Percentiles rank a stretch among this genome's conserved stretches.
phyloP scores from a whole-genome alignment of 2,329 filamentous ascomycete genomes.

The Corniculantispora saksenae region DNA sequence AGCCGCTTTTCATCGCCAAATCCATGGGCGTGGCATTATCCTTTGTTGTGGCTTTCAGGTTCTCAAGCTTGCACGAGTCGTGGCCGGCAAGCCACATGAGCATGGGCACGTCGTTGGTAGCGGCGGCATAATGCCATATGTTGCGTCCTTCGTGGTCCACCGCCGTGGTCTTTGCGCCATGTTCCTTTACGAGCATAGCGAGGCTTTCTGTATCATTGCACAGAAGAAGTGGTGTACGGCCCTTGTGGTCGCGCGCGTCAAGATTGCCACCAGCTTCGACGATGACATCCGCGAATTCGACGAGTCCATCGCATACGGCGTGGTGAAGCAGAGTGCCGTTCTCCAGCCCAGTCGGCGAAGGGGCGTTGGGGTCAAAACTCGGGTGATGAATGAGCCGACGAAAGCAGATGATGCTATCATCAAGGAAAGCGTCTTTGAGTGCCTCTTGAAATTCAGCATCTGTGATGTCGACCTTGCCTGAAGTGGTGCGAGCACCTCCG shows the following conservation, averaged over 20 bases:
- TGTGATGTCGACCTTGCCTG: slow-evolving; percentile 16
- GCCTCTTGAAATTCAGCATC: slow-evolving; percentile 26
- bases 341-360: slow-evolving; percentile 17
- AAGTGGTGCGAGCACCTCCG: background rate
- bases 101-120: slow-evolving; percentile 32
- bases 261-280: slow-evolving; percentile 31
- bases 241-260: slow-evolving; percentile 28
- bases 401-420: slow-evolving; percentile 27
- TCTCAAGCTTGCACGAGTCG: slow-evolving; percentile 31
- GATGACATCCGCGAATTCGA: slow-evolving; percentile 32
- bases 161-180: slow-evolving; percentile 31
- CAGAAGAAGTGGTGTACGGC: slow-evolving; percentile 39
- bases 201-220: slow-evolving; percentile 31
- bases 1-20: slow-evolving; percentile 28
- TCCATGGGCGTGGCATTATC: slow-evolving; percentile 33
- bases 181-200: slow-evolving; percentile 28
- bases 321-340: slow-evolving; percentile 34
- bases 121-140: slow-evolving; percentile 41
- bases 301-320: slow-evolving; percentile 29
- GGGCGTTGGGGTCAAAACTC: slow-evolving; percentile 33
- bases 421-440: slow-evolving; percentile 30
- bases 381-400: slow-evolving; percentile 31
- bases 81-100: slow-evolving; percentile 33
- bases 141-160: slow-evolving; percentile 34
- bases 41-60: slow-evolving; percentile 27